Conservation (phyloP, 306 rosid species). For the Prunus dulcis region DNA sequence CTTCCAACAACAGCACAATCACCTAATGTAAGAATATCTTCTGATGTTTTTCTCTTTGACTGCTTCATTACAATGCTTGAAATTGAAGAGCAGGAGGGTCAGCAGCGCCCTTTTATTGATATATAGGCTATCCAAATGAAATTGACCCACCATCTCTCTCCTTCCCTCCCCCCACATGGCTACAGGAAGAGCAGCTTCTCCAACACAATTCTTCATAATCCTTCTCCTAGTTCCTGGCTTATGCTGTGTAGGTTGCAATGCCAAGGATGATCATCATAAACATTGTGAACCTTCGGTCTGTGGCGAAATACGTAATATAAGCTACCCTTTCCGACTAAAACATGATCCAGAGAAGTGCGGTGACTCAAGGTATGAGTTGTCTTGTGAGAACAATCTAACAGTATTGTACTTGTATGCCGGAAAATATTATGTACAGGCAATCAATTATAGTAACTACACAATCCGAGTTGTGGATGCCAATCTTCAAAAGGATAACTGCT, state of each 20-base stretch:
- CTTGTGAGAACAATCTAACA: not conserved
- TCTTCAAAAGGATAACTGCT: not conserved
- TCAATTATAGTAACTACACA: slow-evolving; percentile 14
- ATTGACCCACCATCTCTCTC: too few species aligned
- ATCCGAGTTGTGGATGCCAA: slow-evolving; percentile 28
- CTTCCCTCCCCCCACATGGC: not conserved
- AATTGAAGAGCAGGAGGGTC: too few species aligned
- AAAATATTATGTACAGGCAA: not conserved
- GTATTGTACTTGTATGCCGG: not conserved
- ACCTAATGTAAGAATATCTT: too few species aligned
- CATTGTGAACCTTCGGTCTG: not conserved
- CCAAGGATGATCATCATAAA: not conserved
- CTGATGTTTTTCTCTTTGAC: too few species aligned
- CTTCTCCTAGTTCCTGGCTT: not conserved
- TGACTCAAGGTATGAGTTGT: not conserved
- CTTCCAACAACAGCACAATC: too few species aligned
- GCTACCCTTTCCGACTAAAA: not conserved
- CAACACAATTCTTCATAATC: not conserved
- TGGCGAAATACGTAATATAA: not conserved
- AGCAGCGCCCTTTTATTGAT: too few species aligned
- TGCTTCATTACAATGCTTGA: too few species aligned
- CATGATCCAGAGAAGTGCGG: not conserved
- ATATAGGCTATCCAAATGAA: too few species aligned
- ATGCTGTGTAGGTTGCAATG: not conserved
- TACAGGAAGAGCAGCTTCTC: not conserved